phyloP scores from a whole-genome alignment of 352 stramenopile species.

The Phytophthora cajani region DNA sequence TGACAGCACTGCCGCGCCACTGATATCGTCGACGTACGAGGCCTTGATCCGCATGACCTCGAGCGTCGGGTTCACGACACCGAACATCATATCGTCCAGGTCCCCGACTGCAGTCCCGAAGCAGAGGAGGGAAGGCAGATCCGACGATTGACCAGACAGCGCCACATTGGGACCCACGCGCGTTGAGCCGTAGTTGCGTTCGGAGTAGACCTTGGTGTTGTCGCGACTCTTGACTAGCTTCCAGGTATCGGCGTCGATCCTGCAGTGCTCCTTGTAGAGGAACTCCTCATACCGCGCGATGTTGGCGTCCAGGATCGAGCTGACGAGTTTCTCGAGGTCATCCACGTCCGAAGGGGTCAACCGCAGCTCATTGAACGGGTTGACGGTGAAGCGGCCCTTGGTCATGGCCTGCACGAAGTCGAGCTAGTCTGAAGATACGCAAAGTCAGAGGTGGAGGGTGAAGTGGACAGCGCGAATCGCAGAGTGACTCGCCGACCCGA shows the following conservation, averaged over 20 bases:
- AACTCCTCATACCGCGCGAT: slow-evolving; percentile 44
- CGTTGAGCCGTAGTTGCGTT: slow-evolving; percentile 27
- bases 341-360: slow-evolving; percentile 36
- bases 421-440: background rate
- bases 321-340: slow-evolving; percentile 35
- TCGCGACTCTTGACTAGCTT: slow-evolving; percentile 45
- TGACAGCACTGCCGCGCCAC: slow-evolving; percentile 51
- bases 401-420: slow-evolving; percentile 10
- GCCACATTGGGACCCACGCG: slow-evolving; percentile 22
- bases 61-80: slow-evolving; percentile 53
- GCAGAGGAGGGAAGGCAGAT: slow-evolving; percentile 36
- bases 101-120: slow-evolving; percentile 44
- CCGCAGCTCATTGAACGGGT: slow-evolving; percentile 39
- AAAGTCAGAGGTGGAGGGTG: background rate
- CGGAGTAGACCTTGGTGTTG: slow-evolving; percentile 36
- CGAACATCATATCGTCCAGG: slow-evolving; percentile 67
- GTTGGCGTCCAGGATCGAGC: slow-evolving; percentile 36
- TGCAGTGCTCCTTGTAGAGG: slow-evolving; percentile 35
- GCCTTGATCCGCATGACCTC: slow-evolving; percentile 58
- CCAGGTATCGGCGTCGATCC: slow-evolving; percentile 34
- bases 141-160: slow-evolving; percentile 17
- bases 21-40: slow-evolving; percentile 54
- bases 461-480: slow-evolving; percentile 12
- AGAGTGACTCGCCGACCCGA: slow-evolving; percentile 10
- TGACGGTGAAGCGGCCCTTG: slow-evolving; percentile 42